Conservation (phyloP, 1,284 basidiomycete genomes). For the Trichosporon sp. region DNA sequence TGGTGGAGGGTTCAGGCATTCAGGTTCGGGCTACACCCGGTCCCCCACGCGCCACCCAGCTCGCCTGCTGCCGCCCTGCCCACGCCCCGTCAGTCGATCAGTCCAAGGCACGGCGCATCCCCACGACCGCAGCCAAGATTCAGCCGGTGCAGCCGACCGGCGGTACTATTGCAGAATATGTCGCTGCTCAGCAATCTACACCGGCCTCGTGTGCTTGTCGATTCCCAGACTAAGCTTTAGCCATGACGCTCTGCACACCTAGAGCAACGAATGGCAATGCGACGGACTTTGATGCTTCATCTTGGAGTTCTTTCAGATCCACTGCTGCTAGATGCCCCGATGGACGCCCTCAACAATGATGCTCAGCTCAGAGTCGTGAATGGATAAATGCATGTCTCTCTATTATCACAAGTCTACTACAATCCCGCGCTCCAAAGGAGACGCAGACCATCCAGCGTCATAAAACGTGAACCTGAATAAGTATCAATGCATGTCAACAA, state of each 20-base stretch:
- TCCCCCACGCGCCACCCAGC: neutral
- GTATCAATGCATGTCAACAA: conserved; percentile 2
- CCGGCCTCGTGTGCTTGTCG: too few species aligned
- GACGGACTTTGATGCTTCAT: too few species aligned
- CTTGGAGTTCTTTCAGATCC: too few species aligned
- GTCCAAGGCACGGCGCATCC: neutral
- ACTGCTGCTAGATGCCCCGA: too few species aligned
- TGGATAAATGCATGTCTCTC: neutral
- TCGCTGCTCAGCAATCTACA: too few species aligned
- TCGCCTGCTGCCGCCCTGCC: neutral
- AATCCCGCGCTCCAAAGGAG: too few species aligned
- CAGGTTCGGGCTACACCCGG: neutral
- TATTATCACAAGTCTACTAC: neutral
- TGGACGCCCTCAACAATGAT: too few species aligned
- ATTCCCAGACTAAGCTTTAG: too few species aligned
- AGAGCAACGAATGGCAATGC: too few species aligned
- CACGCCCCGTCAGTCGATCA: neutral
- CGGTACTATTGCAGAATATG: too few species aligned
- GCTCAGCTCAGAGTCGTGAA: neutral
- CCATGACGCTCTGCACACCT: too few species aligned
- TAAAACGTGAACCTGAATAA: neutral
- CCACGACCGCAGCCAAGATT: neutral
- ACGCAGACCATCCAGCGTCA: neutral
- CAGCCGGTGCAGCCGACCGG: neutral
- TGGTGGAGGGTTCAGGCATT: neutral